Evolutionary conservation across 1,139 yeast species (phyloP), one percentile per base, ranked within the genome.

Genomic region (Zygoascus hellenicus): DNA sequence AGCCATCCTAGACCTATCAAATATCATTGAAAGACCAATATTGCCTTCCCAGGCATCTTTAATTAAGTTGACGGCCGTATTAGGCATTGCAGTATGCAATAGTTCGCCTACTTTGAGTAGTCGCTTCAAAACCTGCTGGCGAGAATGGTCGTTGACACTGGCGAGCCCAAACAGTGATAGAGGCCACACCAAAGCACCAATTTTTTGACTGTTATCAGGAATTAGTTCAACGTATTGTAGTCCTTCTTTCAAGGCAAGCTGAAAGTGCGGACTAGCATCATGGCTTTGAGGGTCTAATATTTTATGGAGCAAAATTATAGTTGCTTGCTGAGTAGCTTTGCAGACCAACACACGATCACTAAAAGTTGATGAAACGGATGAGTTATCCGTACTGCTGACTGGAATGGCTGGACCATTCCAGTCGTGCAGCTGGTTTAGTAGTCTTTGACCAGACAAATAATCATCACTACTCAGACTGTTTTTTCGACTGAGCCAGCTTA

Each of bases 401-500:
- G 16, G n/a, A 9, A 35, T 9, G 7, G 9, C 7, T n/a, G 41
- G 41, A 2, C 32, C 32, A 9, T 38, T 16, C 41, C 41, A 38
- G 11, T n/a, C 11, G 11, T 11, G 15, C 9, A 38, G 31, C 32
- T 38, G 11, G 6, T 11, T 14, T 5, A 38, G 17, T 10, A 22
- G 16, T 9, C 14, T 13, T 3, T 11, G 11, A 5, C 32, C 41
- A 2, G 11, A 3, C 11, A 5, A n/a, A 14, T 16, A 10, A n/a
- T 10, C 6, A 10, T 35, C 38, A 14, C 15, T 3, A 9, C 28
- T 3, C 11, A 35, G 22, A 10, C 32, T 30, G 7, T 11, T 7
- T 4, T 22, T 26, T 7, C 45, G 15, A 34, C 28, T 26, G 11
- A 42, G 35, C 45, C 39, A 42, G 10, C 40, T 35, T 9, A 42